Evolutionary conservation across 805 yeast genomes (phyloP), one percentile per base, ranked within the genome.

Genomic region (Wickerhamomyces bisporus): DNA sequence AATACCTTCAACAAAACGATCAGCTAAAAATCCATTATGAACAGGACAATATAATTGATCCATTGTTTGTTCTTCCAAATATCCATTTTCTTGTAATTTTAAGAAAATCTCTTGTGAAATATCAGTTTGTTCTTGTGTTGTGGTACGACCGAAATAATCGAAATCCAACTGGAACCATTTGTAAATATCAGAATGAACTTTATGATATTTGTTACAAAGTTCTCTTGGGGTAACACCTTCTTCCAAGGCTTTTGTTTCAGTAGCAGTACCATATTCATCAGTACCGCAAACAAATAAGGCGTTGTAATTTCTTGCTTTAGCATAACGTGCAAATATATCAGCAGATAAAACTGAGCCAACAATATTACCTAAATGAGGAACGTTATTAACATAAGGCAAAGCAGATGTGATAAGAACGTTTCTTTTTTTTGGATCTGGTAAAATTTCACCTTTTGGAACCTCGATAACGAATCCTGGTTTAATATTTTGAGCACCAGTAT

Each of bases 261-360:
- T 93, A 33, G 99, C 99, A 41, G 99, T 93, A 60, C 99, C 99
- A 60, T 93, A 93, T 66, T 93, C 99, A 61, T 93, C 99, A 27
- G 98, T 93, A 66, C 99, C 99, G 65, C 98, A 88, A 40, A 93
- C 66, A 56, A 69, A 93, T 47, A 93, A 67, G 16, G 95, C 71
- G 61, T 89, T 93, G 66, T 82, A 81, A 62, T 87, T 85, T 70
- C 96, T 79, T 52, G 82, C 80, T 63, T 88, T 89, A 60, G 85
- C 77, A 63, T 86, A 93, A 58, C 98, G 79, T 39, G 97, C 74
- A 64, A 76, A 93, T 45, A 91, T 86, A 66, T 93, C 99, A 25
- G 98, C 98, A 42, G 88, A 77, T 47, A 93, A 73, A 27, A 91
- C 97, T 24, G 95, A 84, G 6, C 99, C 99, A 40, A 93, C 79